Percentiles rank a stretch among this genome's conserved stretches.
Conservation (phyloP, 345 rosid genomes). For the Laguncularia racemosa region DNA sequence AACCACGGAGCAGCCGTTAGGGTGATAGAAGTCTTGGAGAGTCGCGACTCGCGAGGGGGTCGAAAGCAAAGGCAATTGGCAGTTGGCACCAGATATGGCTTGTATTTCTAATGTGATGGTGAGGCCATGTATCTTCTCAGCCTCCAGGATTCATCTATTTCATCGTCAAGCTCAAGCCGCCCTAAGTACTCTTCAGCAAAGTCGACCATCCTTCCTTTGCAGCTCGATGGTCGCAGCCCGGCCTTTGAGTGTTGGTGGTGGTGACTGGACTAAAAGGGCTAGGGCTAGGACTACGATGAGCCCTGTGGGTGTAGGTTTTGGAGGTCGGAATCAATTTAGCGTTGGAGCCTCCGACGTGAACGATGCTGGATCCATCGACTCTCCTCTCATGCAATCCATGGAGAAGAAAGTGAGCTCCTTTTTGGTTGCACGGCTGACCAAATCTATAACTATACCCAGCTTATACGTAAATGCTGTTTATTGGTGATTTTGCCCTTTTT, state of each 20-base stretch:
- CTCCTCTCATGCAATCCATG: constrained; percentile 87
- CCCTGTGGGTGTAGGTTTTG: background rate
- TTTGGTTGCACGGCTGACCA: background rate
- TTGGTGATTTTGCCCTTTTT: background rate
- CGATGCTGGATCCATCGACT: constrained; percentile 80
- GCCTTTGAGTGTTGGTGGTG: background rate
- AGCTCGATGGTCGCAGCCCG: too few relatives aligned
- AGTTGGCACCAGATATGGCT: constrained; percentile 9
- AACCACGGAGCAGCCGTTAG: too few relatives aligned
- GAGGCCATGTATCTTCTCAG: constrained; percentile 10
- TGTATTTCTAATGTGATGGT: background rate
- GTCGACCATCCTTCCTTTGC: too few relatives aligned
- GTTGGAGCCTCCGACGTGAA: constrained; percentile 57
- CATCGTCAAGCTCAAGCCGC: constrained; percentile 4
- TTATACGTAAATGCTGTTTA: background rate
- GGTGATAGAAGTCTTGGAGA: too few relatives aligned
- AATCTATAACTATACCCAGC: too few relatives aligned
- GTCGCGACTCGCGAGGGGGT: too few relatives aligned
- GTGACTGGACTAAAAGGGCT: background rate
- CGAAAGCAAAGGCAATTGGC: background rate
- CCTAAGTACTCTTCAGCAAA: background rate
- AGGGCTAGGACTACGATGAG: too few relatives aligned
- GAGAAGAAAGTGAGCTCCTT: constrained; percentile 57
- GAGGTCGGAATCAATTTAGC: constrained; percentile 20
- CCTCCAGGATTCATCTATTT: constrained; percentile 4